Percentiles rank a stretch among this genome's conserved stretches.
Evolutionary conservation across 177 flowering plant genomes (phyloP).

Genomic region (Vitis hybrid): DNA sequence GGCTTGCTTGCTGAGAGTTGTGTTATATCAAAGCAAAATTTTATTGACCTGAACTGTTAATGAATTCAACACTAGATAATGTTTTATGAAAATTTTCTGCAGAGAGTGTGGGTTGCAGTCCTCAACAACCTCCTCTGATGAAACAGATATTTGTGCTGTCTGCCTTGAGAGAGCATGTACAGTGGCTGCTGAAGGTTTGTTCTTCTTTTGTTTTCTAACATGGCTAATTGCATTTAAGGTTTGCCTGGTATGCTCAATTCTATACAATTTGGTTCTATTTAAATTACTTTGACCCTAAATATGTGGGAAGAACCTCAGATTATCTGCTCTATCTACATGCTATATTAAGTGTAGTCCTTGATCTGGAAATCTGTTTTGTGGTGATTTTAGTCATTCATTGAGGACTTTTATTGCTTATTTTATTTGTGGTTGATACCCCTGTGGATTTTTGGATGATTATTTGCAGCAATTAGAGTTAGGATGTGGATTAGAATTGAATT

Average conservation of each 20-base stretch:
- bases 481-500: no score
- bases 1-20: not conserved
- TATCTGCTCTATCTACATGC: no score
- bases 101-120: conserved; percentile 85
- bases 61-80: not conserved
- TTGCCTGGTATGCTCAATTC: not conserved
- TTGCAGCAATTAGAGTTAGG: no score
- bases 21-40: not conserved
- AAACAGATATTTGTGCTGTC: conserved; percentile 84
- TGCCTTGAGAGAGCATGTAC: conserved; percentile 89
- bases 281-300: not conserved
- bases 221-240: not conserved
- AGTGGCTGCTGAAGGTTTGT: conserved; percentile 93
- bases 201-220: not conserved
- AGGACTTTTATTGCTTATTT: no score
- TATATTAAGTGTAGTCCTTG: no score
- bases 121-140: conserved; percentile 55
- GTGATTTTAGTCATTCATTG: no score
- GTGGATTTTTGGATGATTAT: no score
- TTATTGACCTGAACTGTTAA: not conserved
- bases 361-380: no score
- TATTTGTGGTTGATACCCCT: no score
- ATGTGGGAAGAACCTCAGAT: not conserved
- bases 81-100: conserved; percentile 20
- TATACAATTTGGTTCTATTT: no score